Evolutionary conservation across 2,329 filamentous ascomycete genomes (phyloP), one percentile per base, ranked within the genome.

Genomic region (Ophiostoma piceae): DNA sequence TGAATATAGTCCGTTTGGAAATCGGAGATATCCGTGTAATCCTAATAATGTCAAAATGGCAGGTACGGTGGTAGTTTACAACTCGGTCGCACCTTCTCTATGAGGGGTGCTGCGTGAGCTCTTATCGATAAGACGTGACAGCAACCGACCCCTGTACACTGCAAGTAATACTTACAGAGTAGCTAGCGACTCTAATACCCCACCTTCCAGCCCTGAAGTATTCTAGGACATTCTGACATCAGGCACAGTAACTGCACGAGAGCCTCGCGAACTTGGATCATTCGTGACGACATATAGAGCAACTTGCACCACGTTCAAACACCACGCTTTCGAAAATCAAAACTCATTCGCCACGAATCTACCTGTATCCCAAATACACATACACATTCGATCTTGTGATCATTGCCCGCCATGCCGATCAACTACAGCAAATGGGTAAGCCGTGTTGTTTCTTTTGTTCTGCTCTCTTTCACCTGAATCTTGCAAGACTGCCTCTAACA

Each of bases 401-500:
- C 66, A 51, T 19, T 62, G 60, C n/a, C 69, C 74, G 79, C 75
- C 54, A 83, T 83, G 82, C 82, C 81, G 69, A 77, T 84, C 12
- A 81, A 84, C 74, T 84, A 89, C 79, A 88, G 86, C 81, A 90
- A 90, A 79, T 90, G 87, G 87, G 85, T 87, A n/a, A 22, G 51
- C 19, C 19, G 32, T 43, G 4, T n/a, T 2, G 11, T 14, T 3
- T n/a, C n/a, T 47, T 35, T 37, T 14, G 26, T 26, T 65, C 19
- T 51, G n/a, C 29, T 11, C n/a, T 8, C 41, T 47, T 8, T 41
- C 32, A 2, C 4, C 57, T 65, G 1, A 19, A 14, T 39, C 19
- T 39, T 65, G 62, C 19, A 22, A 57, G 51, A 9, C 3, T 39
- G 8, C 39, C 65, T 12, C 39, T 26, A 26, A 22, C 35, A 22